These are phyloP conservation scores for Straminergon stramineum DNA, from an alignment of 225 moss, liverwort and hornwort genomes.

Conservation along the genomic window DNA sequence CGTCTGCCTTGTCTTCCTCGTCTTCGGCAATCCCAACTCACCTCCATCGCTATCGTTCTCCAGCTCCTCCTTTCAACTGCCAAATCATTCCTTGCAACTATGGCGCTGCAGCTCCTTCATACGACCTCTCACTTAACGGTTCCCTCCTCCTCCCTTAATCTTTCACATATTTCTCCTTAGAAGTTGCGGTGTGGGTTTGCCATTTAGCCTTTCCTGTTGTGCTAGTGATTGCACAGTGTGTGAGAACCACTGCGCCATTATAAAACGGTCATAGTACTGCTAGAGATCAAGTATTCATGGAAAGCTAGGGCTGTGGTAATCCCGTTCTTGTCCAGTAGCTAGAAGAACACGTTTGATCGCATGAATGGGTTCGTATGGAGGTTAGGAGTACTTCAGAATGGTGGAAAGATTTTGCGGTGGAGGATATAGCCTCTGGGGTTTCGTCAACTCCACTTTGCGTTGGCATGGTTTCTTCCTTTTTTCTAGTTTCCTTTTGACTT, in stretches of 20 bases:
- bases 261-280: neutral
- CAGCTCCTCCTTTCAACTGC: neutral
- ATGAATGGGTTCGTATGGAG: neutral
- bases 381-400: neutral
- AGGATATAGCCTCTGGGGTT: neutral
- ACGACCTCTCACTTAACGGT: slow-evolving; percentile 10
- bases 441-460: neutral
- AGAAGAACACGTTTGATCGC: neutral
- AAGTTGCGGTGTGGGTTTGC: neutral
- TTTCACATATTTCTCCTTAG: neutral
- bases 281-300: neutral
- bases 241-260: neutral
- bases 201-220: neutral
- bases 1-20: neutral
- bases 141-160: neutral
- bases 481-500: neutral
- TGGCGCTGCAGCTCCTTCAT: slow-evolving; percentile 21
- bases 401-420: neutral
- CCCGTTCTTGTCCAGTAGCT: neutral
- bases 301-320: neutral
- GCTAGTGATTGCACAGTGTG: neutral
- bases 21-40: neutral
- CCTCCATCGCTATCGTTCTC: neutral
- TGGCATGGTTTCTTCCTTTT: neutral
- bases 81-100: neutral